Conservation (phyloP, 1,284 basidiomycete species). For the Ustilago curta region DNA sequence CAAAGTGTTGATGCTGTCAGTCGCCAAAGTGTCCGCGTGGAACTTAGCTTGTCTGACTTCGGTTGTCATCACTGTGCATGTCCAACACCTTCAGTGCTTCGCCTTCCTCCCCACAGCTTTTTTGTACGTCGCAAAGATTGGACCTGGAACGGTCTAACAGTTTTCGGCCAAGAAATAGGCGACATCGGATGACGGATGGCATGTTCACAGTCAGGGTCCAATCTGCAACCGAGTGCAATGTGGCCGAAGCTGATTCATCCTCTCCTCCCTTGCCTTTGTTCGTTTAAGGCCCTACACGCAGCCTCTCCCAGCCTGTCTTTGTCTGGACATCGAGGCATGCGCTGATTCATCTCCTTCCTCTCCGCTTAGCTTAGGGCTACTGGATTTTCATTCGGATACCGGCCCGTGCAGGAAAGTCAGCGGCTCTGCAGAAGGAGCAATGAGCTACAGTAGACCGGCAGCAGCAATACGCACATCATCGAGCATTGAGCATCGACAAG, state of each 20-base stretch:
- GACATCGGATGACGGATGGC: background rate
- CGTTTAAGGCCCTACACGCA: background rate
- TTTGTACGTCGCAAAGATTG: background rate
- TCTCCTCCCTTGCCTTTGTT: conserved; percentile 3
- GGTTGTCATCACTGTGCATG: conserved; percentile 12
- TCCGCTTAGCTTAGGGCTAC: too few species aligned
- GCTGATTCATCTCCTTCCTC: conserved; percentile 21
- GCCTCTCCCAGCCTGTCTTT: background rate
- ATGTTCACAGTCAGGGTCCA: conserved; percentile 1
- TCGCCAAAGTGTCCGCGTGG: background rate
- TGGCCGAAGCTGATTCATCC: conserved; percentile 31
- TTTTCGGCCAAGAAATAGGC: background rate
- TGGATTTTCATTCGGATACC: background rate
- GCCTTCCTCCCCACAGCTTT: background rate
- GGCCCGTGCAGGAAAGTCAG: conserved; percentile 1
- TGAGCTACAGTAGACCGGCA: background rate
- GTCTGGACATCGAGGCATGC: conserved; percentile 1
- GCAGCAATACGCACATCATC: background rate
- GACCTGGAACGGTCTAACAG: background rate
- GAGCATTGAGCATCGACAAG: conserved; percentile 2
- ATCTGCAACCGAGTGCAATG: background rate
- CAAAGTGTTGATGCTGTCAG: background rate
- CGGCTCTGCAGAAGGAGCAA: background rate
- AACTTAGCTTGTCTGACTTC: too few species aligned
- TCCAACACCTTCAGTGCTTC: too few species aligned